Evolutionary conservation across 306 rosid species (phyloP), one percentile per base, ranked within the genome.

Genomic region (Calophaca sinica): DNA sequence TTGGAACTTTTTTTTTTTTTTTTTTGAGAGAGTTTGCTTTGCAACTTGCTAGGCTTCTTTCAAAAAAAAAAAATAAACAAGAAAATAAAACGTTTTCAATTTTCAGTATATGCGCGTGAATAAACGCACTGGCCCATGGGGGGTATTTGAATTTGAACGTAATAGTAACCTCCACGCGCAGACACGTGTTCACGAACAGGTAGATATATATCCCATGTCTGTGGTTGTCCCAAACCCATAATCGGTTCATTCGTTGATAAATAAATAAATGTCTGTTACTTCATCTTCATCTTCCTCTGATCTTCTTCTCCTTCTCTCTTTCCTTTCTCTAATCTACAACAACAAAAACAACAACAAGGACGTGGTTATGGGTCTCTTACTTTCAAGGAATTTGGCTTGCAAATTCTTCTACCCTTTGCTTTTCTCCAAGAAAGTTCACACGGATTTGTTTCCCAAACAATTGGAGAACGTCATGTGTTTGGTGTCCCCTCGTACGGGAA

Each of bases 401-500:
- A 80, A 79, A 29, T 51, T 87, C 74, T 46, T 82, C 52, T 78
- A 78, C 49, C 74, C 89, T 14, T 45, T 87, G 1, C 72, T 83
- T 9, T 80, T 61, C 45, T 78, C 79, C 29, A 68, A 82, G 61
- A 81, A 65, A 49, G 57, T 70, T 68, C 42, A 82, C 6, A 75
- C 72, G 13, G 83, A 88, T 68, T 55, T 83, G 28, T 74, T 85
- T 20, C 81, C 86, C 1, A 65, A 70, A 69, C 89, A 72, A 41
- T 44, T 86, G 12, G 88, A 80, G 51, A 77, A 60, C 51, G 60
- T 87, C 83, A 88, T 84, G 45, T 76, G 88, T 29, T 57, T 87
- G 75, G 90, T 87, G 0, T 85, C 98, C 28, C 69, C 84, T 13
- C 91, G 97, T 3, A 88, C 89, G 0, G 97, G 97, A 7, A 87